Conservation (phyloP, 768 basidiomycete genomes). For the Tephrocybe rancida region DNA sequence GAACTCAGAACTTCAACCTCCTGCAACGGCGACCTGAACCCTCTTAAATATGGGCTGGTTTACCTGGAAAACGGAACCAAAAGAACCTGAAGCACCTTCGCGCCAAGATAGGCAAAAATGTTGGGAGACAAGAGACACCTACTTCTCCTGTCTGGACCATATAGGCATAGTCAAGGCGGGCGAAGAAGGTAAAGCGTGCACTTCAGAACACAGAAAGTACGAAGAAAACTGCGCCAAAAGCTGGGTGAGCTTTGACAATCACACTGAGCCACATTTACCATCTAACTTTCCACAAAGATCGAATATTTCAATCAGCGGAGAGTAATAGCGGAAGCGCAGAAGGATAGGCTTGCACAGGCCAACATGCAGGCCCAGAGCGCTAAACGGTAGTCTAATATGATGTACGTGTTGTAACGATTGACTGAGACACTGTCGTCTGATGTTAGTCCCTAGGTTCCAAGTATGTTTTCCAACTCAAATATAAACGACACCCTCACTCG, state of each 20-base stretch:
- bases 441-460: background rate
- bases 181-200: slow-evolving; percentile 63
- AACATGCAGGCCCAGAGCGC: slow-evolving; percentile 35
- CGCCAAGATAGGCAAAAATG: slow-evolving; percentile 77
- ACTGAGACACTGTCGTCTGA: slow-evolving; percentile 1
- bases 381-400: slow-evolving; percentile 22
- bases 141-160: slow-evolving; percentile 83
- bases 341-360: slow-evolving; percentile 60
- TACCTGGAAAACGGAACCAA: slow-evolving; percentile 33
- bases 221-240: slow-evolving; percentile 81
- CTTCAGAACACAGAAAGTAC: slow-evolving; percentile 58
- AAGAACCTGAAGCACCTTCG: slow-evolving; percentile 44
- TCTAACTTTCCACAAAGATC: slow-evolving; percentile 54
- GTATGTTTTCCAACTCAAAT: background rate
- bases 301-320: slow-evolving; percentile 94
- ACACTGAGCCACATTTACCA: slow-evolving; percentile 1
- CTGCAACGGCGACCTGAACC: background rate
- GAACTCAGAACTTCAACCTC: background rate
- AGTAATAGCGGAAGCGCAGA: slow-evolving; percentile 79
- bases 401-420: slow-evolving; percentile 1
- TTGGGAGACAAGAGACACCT: slow-evolving; percentile 84
- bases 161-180: slow-evolving; percentile 73
- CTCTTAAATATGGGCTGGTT: slow-evolving; percentile 43
- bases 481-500: too few species aligned
- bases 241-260: slow-evolving; percentile 64